Evolutionary conservation across 805 yeast species (phyloP).

Genomic region (Zygoascus biomembranicola): DNA sequence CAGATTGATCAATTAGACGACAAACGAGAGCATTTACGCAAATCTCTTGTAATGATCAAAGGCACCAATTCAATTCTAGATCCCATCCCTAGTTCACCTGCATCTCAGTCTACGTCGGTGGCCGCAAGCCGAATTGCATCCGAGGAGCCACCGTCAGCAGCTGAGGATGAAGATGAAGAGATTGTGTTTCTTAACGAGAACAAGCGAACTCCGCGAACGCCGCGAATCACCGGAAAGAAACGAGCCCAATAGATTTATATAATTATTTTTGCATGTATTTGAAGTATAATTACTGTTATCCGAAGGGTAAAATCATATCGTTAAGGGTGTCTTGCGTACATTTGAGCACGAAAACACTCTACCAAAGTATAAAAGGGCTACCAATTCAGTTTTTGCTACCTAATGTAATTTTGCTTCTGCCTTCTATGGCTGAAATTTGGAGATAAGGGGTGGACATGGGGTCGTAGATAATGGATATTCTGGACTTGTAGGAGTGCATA

Average conservation of each 20-base stretch:
- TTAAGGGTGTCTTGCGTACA: not conserved
- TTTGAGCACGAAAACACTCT: not conserved
- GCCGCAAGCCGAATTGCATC: not conserved
- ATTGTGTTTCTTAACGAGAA: not conserved
- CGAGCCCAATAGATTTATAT: no score
- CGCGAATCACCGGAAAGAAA: no score
- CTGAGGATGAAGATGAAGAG: not conserved
- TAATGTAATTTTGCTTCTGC: not conserved
- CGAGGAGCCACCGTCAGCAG: not conserved
- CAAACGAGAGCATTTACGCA: constrained; percentile 1
- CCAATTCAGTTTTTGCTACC: not conserved
- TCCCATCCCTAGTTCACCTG: not conserved
- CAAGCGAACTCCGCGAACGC: not conserved
- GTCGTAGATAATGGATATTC: not conserved
- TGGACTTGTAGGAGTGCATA: not conserved
- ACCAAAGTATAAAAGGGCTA: not conserved
- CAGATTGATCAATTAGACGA: not conserved
- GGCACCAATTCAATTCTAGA: not conserved
- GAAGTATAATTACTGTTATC: no score
- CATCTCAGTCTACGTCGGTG: not conserved
- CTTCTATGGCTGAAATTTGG: not conserved
- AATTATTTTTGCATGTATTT: no score
- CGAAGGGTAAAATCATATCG: no score
- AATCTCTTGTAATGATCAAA: not conserved
- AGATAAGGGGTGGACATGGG: not conserved